These are phyloP conservation scores for Phaseolus lunatus DNA, from an alignment of 306 rosid species.

Conservation along the genomic window DNA sequence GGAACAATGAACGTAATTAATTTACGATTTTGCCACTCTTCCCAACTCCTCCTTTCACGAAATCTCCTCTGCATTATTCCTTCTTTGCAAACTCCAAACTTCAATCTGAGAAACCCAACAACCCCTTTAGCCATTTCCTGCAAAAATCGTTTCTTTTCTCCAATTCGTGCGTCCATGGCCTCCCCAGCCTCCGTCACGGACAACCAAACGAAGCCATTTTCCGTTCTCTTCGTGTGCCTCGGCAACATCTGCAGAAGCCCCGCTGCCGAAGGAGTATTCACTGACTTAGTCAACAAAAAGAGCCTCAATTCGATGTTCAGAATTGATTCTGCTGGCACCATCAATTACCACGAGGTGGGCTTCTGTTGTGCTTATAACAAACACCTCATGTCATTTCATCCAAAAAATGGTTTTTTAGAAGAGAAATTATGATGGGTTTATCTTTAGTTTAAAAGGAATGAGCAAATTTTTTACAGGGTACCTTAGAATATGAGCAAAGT, in stretches of 20 bases:
- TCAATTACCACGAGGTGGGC: slow-evolving; percentile 79
- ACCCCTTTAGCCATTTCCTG: slow-evolving; percentile 34
- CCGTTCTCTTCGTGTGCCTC: slow-evolving; percentile 80
- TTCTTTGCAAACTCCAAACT: slow-evolving; percentile 31
- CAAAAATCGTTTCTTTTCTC: slow-evolving; percentile 33
- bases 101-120: slow-evolving; percentile 40
- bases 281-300: slow-evolving; percentile 71
- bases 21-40: slow-evolving; percentile 66
- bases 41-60: slow-evolving; percentile 4
- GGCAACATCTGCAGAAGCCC: slow-evolving; percentile 97
- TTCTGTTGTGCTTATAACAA: not conserved
- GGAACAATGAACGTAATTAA: slow-evolving; percentile 18
- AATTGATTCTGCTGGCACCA: slow-evolving; percentile 91
- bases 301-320: slow-evolving; percentile 65
- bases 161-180: slow-evolving; percentile 68
- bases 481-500: too few relatives aligned
- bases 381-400: not conserved
- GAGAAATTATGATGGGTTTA: not conserved
- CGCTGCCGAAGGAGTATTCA: slow-evolving; percentile 94
- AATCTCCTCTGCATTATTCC: slow-evolving; percentile 34
- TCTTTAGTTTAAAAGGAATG: not conserved
- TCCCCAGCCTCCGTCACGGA: slow-evolving; percentile 55
- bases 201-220: slow-evolving; percentile 61
- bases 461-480: not conserved
- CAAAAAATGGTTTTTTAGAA: not conserved